These are phyloP conservation scores for Myxozyma melibiosi DNA, from an alignment of 805 yeast genomes.

Conservation along the genomic window DNA sequence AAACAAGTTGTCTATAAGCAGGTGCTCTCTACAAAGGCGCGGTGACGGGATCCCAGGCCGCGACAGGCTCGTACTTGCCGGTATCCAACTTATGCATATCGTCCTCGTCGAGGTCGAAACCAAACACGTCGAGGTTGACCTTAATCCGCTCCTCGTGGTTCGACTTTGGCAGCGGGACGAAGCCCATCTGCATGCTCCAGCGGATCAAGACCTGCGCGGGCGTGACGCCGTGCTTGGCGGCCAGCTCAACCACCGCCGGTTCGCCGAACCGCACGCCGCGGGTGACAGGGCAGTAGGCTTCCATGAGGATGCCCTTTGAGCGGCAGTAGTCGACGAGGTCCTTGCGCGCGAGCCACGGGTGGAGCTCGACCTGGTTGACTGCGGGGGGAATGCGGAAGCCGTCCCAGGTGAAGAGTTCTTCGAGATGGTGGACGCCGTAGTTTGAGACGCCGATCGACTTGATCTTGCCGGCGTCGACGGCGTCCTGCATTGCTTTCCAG, in stretches of 20 bases:
- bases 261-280: constrained; percentile 51
- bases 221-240: constrained; percentile 46
- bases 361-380: constrained; percentile 66
- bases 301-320: constrained; percentile 51
- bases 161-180: constrained; percentile 68
- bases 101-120: constrained; percentile 43
- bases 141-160: constrained; percentile 53
- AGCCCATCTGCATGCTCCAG: constrained; percentile 54
- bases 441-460: constrained; percentile 66
- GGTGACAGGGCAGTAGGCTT: constrained; percentile 69
- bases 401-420: constrained; percentile 54
- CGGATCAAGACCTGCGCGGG: constrained; percentile 53
- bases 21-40: not conserved
- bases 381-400: constrained; percentile 58
- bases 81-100: constrained; percentile 40
- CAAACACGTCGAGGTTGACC: constrained; percentile 57
- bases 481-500: constrained; percentile 60
- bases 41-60: constrained; percentile 44
- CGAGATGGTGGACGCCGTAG: constrained; percentile 58
- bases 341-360: constrained; percentile 52
- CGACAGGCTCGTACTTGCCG: constrained; percentile 37
- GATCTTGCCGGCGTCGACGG: constrained; percentile 53
- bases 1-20: not conserved
- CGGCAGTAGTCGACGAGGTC: constrained; percentile 50
- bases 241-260: constrained; percentile 41